Percentiles rank a stretch among this genome's conserved stretches.
These are phyloP conservation scores for Xylogone sp. DNA, from an alignment of 2,329 filamentous ascomycete genomes.

Conservation along the genomic window DNA sequence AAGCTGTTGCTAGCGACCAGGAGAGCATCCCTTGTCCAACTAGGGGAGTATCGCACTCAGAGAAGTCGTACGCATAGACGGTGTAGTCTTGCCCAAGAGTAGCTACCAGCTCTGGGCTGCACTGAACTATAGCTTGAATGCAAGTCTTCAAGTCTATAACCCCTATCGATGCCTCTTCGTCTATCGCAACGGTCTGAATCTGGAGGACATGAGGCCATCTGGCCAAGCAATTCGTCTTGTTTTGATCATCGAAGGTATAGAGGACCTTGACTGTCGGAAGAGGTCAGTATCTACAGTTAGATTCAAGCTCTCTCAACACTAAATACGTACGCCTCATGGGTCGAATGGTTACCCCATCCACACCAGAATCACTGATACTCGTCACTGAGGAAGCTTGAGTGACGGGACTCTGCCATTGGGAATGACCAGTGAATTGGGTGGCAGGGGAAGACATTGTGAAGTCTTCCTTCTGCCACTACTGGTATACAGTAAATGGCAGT, in stretches of 20 bases:
- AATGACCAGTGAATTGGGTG: background rate
- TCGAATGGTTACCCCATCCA: conserved; percentile 45
- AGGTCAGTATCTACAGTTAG: conserved; percentile 13
- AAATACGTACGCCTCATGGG: conserved; percentile 60
- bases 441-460: background rate
- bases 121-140: conserved; percentile 71
- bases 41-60: conserved; percentile 86
- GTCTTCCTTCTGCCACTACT: background rate
- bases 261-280: conserved; percentile 77
- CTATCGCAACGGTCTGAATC: conserved; percentile 75
- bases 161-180: conserved; percentile 78
- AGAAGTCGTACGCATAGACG: conserved; percentile 96
- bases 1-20: conserved; percentile 62
- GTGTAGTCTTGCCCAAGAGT: conserved; percentile 76
- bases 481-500: background rate
- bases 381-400: conserved; percentile 13
- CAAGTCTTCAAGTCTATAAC: conserved; percentile 85
- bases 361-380: conserved; percentile 26
- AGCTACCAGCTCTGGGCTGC: conserved; percentile 82
- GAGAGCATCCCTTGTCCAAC: conserved; percentile 96
- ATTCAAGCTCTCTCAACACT: background rate
- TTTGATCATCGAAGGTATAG: conserved; percentile 90
- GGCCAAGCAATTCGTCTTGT: conserved; percentile 85
- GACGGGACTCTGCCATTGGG: conserved; percentile 14
- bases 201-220: conserved; percentile 76